Base-by-base conservation (phyloP, 257 asterid genomes). In the Salvia rosmarinus region DNA sequence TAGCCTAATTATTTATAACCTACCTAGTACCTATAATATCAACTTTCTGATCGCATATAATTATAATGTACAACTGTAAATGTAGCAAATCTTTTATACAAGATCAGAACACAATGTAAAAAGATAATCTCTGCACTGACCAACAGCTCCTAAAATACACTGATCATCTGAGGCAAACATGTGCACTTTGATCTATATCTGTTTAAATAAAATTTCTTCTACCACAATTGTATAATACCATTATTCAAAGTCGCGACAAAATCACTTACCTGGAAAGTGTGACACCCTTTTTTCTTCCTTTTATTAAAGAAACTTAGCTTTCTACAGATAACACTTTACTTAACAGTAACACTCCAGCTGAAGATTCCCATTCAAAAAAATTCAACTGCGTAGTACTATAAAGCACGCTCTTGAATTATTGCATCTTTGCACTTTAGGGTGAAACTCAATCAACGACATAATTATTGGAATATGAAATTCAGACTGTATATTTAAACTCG, bases 191-290 rank as follows among this genome's bases (percentile, higher is more conserved):
- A 19, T 68, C 19, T 46, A 5, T 42, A 8, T 34, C 52, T 39
- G 44, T 21, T 35, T 5, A 65, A 74, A 42, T 10, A 17, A 2
- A 42, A 70, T 62, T 43, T 55, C 73, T 44, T 28, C 64, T 67
- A 62, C 56, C 74, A 67, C 73, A 21, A 66, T 64, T 21, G 11
- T 42, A 42, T 39, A 40, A 5, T 44, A 64, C 23, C 0, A 21
- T 21, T 44, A 43, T 30, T 19, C 75, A 54, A 28, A 73, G 77
- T 78, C 34, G 54, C 75, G 82, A 81, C 85, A 81, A 81, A 81
- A 59, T 71, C 57, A 64, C 78, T 58, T 66, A 66, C 54, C 82
- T 77, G 85, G 75, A 77, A 81, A 77, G 82, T 10, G 50, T 34
- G 14, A 34, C 25, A 72, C 66, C 68, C 79, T 76, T 79, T 68